Conservation (phyloP, 202 grass and related monocot genomes). For the Carex arenaria region DNA sequence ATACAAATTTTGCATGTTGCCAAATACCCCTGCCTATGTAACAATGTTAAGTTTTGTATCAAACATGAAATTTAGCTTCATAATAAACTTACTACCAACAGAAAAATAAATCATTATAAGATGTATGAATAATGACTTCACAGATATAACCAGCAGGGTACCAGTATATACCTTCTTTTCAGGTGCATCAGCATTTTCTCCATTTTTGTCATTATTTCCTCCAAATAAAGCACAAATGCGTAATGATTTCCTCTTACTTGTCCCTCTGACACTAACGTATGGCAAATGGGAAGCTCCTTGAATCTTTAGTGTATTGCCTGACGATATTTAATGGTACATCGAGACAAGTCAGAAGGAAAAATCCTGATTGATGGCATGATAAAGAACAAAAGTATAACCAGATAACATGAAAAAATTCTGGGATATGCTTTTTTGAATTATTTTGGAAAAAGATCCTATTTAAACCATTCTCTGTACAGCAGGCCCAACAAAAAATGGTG, state of each 20-base stretch:
- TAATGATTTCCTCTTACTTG: conserved; percentile 40
- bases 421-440: background rate
- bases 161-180: conserved; percentile 58
- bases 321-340: conserved; percentile 20
- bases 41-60: conserved; percentile 19
- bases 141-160: conserved; percentile 10
- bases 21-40: conserved; percentile 72
- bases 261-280: conserved; percentile 38
- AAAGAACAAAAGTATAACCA: background rate
- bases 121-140: background rate
- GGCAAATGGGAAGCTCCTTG: conserved; percentile 41
- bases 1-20: conserved; percentile 99
- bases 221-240: conserved; percentile 86
- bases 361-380: background rate
- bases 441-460: background rate
- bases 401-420: background rate
- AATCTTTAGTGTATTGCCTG: conserved; percentile 50
- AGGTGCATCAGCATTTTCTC: conserved; percentile 60
- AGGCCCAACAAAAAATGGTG: background rate
- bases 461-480: background rate
- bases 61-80: conserved; percentile 9
- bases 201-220: conserved; percentile 81
- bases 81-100: conserved; percentile 12
- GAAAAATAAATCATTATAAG: background rate
- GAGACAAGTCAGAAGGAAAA: background rate